Conservation (phyloP, 257 asterid genomes). For the Ilex asprella region DNA sequence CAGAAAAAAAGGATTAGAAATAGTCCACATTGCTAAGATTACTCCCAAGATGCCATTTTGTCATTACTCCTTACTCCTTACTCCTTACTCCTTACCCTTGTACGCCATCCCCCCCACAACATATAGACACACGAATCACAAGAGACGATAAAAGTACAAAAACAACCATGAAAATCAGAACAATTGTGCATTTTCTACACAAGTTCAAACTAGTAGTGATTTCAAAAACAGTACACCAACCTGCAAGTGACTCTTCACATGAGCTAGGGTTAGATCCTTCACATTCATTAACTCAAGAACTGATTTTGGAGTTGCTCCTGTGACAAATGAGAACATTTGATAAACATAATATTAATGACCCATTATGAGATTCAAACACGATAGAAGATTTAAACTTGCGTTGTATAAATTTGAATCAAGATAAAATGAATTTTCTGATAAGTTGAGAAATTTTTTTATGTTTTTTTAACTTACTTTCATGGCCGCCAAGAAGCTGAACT, state of each 20-base stretch:
- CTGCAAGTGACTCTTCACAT: slow-evolving; percentile 93
- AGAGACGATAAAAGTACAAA: neutral
- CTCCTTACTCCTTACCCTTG: slow-evolving; percentile 29
- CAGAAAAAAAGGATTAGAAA: slow-evolving; percentile 13
- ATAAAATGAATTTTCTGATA: too few species aligned
- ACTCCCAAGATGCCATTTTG: slow-evolving; percentile 46
- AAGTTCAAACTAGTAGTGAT: slow-evolving; percentile 9
- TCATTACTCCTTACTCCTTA: slow-evolving; percentile 30
- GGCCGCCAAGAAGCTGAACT: slow-evolving; percentile 88
- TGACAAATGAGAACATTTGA: neutral
- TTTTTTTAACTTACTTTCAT: slow-evolving; percentile 43
- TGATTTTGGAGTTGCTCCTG: slow-evolving; percentile 93
- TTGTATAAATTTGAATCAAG: too few species aligned
- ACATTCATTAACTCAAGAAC: slow-evolving; percentile 88
- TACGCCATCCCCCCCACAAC: slow-evolving; percentile 23
- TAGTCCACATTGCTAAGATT: slow-evolving; percentile 31
- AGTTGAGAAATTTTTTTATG: too few species aligned
- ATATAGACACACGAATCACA: neutral
- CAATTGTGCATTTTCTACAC: neutral
- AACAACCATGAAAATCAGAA: slow-evolving; percentile 2
- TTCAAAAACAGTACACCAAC: slow-evolving; percentile 22
- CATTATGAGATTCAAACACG: neutral
- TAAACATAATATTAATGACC: neutral
- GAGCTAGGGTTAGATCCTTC: slow-evolving; percentile 92
- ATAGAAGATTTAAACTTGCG: neutral